Evolutionary conservation across 495 filamentous ascomycete species (phyloP).

Genomic region (Aspergillus incahuasiensis): DNA sequence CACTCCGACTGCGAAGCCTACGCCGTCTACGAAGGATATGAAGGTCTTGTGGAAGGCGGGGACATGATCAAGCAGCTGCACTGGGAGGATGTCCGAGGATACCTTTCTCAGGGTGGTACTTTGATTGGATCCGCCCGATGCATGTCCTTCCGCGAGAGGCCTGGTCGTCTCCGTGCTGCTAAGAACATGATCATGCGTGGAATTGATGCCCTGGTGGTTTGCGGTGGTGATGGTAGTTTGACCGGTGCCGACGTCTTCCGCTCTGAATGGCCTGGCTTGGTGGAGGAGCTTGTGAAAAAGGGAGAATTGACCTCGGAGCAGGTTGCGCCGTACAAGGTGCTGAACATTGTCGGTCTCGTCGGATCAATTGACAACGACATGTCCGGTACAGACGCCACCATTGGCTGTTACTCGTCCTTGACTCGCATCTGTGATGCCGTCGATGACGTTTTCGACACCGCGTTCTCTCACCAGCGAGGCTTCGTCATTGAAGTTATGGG

Average conservation of each 20-base stretch:
- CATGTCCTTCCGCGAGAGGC: conserved; percentile 79
- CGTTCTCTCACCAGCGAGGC: conserved; percentile 91
- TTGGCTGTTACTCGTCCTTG: conserved; percentile 93
- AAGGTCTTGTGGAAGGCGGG: conserved; percentile 87
- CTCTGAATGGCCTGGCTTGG: conserved; percentile 79
- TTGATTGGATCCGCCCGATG: conserved; percentile 94
- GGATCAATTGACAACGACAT: conserved; percentile 99
- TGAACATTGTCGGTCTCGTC: conserved; percentile 95
- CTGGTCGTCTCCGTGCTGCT: conserved; percentile 75
- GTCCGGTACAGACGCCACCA: conserved; percentile 93
- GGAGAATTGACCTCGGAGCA: conserved; percentile 66
- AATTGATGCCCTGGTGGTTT: conserved; percentile 94
- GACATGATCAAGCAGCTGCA: conserved; percentile 79
- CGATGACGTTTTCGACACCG: conserved; percentile 95
- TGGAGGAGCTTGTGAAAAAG: conserved; percentile 72
- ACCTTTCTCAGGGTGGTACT: conserved; percentile 90
- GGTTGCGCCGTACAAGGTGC: conserved; percentile 63
- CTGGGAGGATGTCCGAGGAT: conserved; percentile 96
- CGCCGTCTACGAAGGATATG: conserved; percentile 92
- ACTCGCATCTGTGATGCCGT: conserved; percentile 89
- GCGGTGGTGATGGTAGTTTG: conserved; percentile 94
- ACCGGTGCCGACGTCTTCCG: conserved; percentile 95
- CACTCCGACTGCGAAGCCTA: conserved; percentile 82
- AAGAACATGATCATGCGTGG: conserved; percentile 91
- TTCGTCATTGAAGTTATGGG: conserved; percentile 99